Conservation (phyloP, 129 eudicot genomes). For the Oenanthe sinensis region DNA sequence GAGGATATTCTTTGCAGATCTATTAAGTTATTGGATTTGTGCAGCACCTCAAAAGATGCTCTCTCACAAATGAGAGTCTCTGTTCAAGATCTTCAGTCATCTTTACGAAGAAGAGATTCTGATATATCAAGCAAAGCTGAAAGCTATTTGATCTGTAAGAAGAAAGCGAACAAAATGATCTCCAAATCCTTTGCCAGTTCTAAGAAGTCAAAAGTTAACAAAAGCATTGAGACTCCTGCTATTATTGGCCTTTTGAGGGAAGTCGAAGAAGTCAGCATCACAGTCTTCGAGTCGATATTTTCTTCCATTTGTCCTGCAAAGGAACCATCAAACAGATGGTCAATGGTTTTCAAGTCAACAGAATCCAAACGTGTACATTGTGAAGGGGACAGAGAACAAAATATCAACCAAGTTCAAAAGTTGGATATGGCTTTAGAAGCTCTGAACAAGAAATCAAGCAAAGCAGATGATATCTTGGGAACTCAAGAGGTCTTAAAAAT, state of each 20-base stretch:
- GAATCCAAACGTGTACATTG: neutral
- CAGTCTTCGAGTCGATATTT: neutral
- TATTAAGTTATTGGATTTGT: neutral
- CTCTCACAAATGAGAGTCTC: neutral
- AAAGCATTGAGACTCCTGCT: neutral
- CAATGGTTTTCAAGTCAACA: neutral
- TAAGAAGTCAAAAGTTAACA: neutral
- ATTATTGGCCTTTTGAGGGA: neutral
- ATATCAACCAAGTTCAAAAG: neutral
- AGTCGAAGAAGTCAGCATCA: slow-evolving; percentile 2
- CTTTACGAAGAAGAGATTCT: neutral
- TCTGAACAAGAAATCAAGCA: neutral
- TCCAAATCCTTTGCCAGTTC: neutral
- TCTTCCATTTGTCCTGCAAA: slow-evolving; percentile 5
- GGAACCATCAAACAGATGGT: neutral
- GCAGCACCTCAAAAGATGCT: neutral
- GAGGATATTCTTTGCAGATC: neutral
- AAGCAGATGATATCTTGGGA: neutral
- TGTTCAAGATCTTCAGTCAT: neutral
- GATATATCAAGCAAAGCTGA: neutral
- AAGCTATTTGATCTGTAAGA: slow-evolving; percentile 1
- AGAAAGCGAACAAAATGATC: neutral
- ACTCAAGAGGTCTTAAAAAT: neutral
- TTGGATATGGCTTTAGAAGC: slow-evolving; percentile 4
- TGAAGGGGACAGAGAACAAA: neutral